Evolutionary conservation across 73 alveolate genomes (phyloP).

Genomic region (Diophrys sp.): DNA sequence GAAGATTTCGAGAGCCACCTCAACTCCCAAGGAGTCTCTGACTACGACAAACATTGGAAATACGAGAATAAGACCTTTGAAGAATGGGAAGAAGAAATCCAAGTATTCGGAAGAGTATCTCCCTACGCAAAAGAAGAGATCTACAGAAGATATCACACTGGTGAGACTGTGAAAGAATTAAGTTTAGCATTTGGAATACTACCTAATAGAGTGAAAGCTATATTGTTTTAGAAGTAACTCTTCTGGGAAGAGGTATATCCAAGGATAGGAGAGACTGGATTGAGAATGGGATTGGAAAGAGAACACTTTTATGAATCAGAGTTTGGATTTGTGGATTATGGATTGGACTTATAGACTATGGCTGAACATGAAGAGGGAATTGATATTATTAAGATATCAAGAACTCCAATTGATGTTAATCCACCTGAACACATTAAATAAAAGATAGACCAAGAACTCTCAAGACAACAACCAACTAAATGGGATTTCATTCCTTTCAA

Average conservation of each 20-base stretch:
- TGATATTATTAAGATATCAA: neutral
- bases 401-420: slow-evolving; percentile 29
- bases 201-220: slow-evolving; percentile 77
- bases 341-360: slow-evolving; percentile 59
- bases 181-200: slow-evolving; percentile 66
- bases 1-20: neutral
- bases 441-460: slow-evolving; percentile 12
- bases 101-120: slow-evolving; percentile 37
- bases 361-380: slow-evolving; percentile 38
- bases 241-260: slow-evolving; percentile 75
- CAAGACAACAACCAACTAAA: slow-evolving; percentile 6
- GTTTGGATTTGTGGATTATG: slow-evolving; percentile 67
- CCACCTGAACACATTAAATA: slow-evolving; percentile 36
- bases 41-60: neutral
- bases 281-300: slow-evolving; percentile 51
- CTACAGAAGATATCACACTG: slow-evolving; percentile 50
- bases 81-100: neutral
- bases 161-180: slow-evolving; percentile 65
- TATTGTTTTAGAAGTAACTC: slow-evolving; percentile 48
- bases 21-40: neutral
- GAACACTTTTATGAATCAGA: slow-evolving; percentile 45
- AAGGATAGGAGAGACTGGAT: slow-evolving; percentile 48
- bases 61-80: neutral
- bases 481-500: slow-evolving; percentile 29
- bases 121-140: slow-evolving; percentile 64